Percentiles rank a stretch among this genome's conserved stretches.
These are phyloP conservation scores for Penstemon davidsonii DNA, from an alignment of 257 asterid genomes.

Conservation along the genomic window DNA sequence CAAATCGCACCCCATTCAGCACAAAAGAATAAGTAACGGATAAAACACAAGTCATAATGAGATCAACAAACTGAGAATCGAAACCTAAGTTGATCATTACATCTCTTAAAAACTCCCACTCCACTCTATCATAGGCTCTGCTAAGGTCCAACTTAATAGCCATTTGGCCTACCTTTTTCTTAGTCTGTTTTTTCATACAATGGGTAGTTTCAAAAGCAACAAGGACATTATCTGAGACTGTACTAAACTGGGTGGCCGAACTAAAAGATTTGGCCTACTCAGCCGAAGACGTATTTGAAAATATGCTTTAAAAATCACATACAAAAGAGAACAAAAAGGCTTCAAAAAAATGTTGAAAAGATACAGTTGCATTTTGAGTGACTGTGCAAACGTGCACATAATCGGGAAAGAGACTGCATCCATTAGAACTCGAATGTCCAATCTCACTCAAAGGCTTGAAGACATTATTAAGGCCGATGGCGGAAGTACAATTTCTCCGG, in stretches of 20 bases:
- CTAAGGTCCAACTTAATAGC: no score
- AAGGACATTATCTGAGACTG: background rate
- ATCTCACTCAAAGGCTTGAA: background rate
- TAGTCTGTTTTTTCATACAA: no score
- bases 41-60: no score
- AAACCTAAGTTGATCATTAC: no score
- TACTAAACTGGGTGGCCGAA: constrained; percentile 2
- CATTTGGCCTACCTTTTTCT: no score
- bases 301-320: background rate
- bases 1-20: no score
- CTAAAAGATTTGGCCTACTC: background rate
- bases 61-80: no score
- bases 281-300: constrained; percentile 5
- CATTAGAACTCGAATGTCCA: background rate
- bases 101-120: no score
- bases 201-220: no score
- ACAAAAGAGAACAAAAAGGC: background rate
- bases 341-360: background rate
- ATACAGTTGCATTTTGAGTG: background rate
- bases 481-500: background rate
- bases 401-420: background rate
- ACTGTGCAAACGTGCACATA: background rate
- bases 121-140: no score
- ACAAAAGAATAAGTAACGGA: no score
- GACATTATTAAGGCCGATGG: background rate